Evolutionary conservation across 1,139 yeast species (phyloP), one percentile per base, ranked within the genome.

Genomic region (Candida frijolesensis): DNA sequence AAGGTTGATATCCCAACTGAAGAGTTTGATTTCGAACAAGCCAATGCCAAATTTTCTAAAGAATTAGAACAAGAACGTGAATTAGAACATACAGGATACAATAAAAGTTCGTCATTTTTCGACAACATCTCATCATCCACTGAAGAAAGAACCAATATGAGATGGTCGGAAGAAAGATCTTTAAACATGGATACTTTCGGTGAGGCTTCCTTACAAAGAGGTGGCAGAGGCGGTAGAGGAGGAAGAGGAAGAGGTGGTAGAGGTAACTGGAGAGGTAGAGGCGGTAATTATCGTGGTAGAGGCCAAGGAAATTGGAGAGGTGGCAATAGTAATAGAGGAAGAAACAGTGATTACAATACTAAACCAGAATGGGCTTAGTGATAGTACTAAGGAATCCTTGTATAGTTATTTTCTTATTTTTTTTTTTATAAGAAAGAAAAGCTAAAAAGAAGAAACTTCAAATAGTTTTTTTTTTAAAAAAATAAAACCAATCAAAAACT

Each of bases 81-180:
- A 43, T 53, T 55, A n/a, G 65, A 64, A 29, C 57, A 49, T 34
- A 51, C 60, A 1, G 58, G 60, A 42, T 89, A 89, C 67, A 79
- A 87, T 65, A 86, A 83, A 62, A 80, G 79, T 59, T 80, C 89
- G 11, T 89, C 96, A 1, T 90, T 90, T 65, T 90, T 90, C 60
- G 96, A 90, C 67, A 82, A 80, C 52, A 80, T 90, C 55, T 87
- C 95, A 9, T 83, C 89, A 7, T 77, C 83, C 1, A 73, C 76
- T 30, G 79, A 67, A 46, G 71, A 69, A 51, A 65, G 71, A 56
- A 58, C 60, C 43, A 50, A 68, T 46, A 74, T 80, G 77, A 78
- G 84, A 61, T 83, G 91, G 79, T 69, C 78, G 29, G 86, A 83
- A 58, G 91, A 85, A 63, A 82, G 83, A 56, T 67, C 67, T 46